Evolutionary conservation across 108 stramenopile species (phyloP).

Genomic region (Skeletonema grethae): DNA sequence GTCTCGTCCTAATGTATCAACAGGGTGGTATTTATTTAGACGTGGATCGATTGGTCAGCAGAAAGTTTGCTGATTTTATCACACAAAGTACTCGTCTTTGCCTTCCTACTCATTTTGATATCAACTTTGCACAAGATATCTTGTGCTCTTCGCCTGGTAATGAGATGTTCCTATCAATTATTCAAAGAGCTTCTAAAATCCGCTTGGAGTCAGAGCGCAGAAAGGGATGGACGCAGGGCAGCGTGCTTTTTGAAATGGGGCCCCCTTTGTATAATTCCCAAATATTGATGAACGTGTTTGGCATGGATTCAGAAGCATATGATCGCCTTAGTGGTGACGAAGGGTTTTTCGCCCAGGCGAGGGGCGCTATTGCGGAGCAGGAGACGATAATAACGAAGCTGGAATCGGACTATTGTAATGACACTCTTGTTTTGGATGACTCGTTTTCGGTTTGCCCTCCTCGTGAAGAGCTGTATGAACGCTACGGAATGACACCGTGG

Average conservation of each 20-base stretch:
- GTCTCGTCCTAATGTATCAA: slow-evolving; percentile 21
- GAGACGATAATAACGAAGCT: slow-evolving; percentile 21
- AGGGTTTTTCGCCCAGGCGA: not conserved
- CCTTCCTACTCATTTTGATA: slow-evolving; percentile 29
- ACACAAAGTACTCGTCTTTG: slow-evolving; percentile 8
- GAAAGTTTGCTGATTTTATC: not conserved
- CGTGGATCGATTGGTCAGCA: slow-evolving; percentile 24
- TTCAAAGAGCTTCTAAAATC: slow-evolving; percentile 7
- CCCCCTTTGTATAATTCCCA: slow-evolving; percentile 16
- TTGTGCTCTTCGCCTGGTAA: slow-evolving; percentile 23
- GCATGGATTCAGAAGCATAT: slow-evolving; percentile 1
- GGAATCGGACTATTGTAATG: not conserved
- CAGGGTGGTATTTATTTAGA: slow-evolving; percentile 33
- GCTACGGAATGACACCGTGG: slow-evolving; percentile 18
- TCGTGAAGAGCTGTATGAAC: slow-evolving; percentile 7
- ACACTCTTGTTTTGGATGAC: slow-evolving; percentile 15
- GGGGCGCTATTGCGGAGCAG: slow-evolving; percentile 4
- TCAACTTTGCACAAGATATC: slow-evolving; percentile 39
- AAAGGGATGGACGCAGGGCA: slow-evolving; percentile 21
- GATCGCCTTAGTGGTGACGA: not conserved
- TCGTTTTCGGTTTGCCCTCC: not conserved
- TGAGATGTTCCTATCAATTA: slow-evolving; percentile 13
- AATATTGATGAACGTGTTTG: slow-evolving; percentile 19
- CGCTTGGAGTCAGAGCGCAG: slow-evolving; percentile 23
- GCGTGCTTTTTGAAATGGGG: slow-evolving; percentile 23